A percentile compares a stretch with the other conserved stretches of the same genome.
Evolutionary conservation across 805 yeast genomes (phyloP).

Genomic region (Ogataea populi-albae): DNA sequence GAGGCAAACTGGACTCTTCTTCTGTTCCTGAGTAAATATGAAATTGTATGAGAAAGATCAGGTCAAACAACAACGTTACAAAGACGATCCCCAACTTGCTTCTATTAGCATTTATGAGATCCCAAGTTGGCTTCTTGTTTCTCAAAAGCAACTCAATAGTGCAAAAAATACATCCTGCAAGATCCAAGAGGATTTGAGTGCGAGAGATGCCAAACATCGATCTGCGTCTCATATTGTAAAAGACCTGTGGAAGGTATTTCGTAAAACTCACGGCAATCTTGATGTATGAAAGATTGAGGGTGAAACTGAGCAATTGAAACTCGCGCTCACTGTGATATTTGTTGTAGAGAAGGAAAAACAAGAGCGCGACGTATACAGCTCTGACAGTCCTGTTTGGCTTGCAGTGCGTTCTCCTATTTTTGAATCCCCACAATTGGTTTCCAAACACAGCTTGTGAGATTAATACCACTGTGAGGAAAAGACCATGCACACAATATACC

Average conservation of each 20-base stretch:
- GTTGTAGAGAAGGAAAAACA: slow-evolving; percentile 16
- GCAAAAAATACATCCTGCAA: slow-evolving; percentile 41
- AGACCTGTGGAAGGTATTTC: slow-evolving; percentile 51
- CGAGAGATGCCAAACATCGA: slow-evolving; percentile 47
- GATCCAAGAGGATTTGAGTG: slow-evolving; percentile 38
- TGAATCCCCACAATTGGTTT: slow-evolving; percentile 33
- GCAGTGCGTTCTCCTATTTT: slow-evolving; percentile 29
- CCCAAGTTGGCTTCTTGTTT: slow-evolving; percentile 24
- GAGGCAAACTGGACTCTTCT: too few species aligned
- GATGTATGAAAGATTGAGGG: slow-evolving; percentile 40
- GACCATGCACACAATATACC: slow-evolving; percentile 47
- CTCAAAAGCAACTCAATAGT: slow-evolving; percentile 39
- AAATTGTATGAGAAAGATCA: slow-evolving; percentile 29
- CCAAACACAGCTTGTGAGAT: slow-evolving; percentile 39
- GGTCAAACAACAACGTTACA: slow-evolving; percentile 34
- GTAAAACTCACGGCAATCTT: slow-evolving; percentile 43
- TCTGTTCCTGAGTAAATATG: slow-evolving; percentile 13
- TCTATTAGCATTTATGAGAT: slow-evolving; percentile 37
- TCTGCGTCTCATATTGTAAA: slow-evolving; percentile 38
- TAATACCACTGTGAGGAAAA: slow-evolving; percentile 37
- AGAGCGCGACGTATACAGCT: slow-evolving; percentile 10
- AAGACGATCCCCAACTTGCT: slow-evolving; percentile 42
- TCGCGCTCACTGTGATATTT: slow-evolving; percentile 6
- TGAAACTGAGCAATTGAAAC: slow-evolving; percentile 36
- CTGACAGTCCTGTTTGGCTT: slow-evolving; percentile 23